Evolutionary conservation across 225 moss, liverwort and hornwort genomes (phyloP), one percentile per base, ranked within the genome.

Genomic region (Takakia lepidozioides): DNA sequence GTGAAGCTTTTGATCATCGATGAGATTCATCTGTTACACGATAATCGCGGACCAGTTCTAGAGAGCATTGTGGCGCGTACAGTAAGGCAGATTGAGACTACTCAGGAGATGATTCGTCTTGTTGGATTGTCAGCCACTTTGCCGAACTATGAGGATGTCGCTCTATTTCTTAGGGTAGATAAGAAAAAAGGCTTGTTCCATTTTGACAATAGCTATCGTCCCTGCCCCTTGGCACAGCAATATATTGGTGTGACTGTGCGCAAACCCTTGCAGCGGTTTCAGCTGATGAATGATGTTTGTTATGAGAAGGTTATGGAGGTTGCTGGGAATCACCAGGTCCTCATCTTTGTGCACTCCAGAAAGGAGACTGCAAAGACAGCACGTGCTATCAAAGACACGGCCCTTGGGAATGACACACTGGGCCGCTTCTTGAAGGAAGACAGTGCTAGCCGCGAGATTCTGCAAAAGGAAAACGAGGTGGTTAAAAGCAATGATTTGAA

Each of bases 321-420:
- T 51, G 87, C 92, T 47, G 92, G 92, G 21, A 88, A 85, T 51
- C 85, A 93, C 62, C 92, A 93, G 58, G 79, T 88, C 43, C 68
- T 88, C 15, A 85, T 88, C 16, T 93, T 93, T 62, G 92, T 93
- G 19, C 92, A 93, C 55, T 93, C 88, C 6, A 83, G 92, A 59
- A 93, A 88, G 65, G 92, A 93, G 55, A 93, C 92, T 14, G 92
- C 92, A 19, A 93, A 88, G 68, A 93, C 92, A 58, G 92, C 82
- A 30, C 92, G 92, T 43, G 80, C 87, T 27, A 93, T 93, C 18
- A 67, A 75, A 64, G 92, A 93, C 40, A 55, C 79, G 42, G 88
- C 88, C 40, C 67, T 93, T 45, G 75, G 70, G 29, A 93, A 93
- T 55, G 92, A 88, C 49, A 93, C 92, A 4, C 65, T 93, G 50